A percentile compares a stretch with the other conserved stretches of the same genome.
These are phyloP conservation scores for Fraxinus sp. DNA, from an alignment of 305 asterid genomes.

Conservation along the genomic window DNA sequence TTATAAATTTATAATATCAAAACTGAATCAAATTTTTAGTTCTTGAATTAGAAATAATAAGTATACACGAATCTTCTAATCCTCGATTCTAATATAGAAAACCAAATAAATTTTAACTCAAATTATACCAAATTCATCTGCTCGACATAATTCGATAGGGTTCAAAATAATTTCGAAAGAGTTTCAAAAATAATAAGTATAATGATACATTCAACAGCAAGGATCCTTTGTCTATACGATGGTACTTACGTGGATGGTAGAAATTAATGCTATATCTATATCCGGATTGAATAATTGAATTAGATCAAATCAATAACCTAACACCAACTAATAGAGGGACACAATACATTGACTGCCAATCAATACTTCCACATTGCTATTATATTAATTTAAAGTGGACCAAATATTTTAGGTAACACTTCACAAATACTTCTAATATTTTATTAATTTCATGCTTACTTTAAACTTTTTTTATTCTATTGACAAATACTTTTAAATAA, in stretches of 20 bases:
- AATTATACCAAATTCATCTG: background rate
- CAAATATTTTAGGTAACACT: background rate
- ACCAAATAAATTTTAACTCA: too few relatives aligned
- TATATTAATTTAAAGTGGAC: background rate
- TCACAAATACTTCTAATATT: background rate
- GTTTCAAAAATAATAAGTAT: background rate
- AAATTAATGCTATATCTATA: background rate
- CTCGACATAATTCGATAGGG: background rate
- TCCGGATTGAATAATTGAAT: constrained; percentile 16
- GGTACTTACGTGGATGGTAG: background rate
- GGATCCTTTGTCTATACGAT: background rate
- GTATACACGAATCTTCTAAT: background rate
- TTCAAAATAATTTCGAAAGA: background rate
- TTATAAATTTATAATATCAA: background rate
- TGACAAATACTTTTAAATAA: background rate
- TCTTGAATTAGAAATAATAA: too few relatives aligned
- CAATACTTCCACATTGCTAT: background rate
- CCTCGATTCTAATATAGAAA: too few relatives aligned
- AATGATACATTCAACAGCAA: background rate
- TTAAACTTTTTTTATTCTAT: background rate
- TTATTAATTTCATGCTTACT: background rate
- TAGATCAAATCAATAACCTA: constrained; percentile 31
- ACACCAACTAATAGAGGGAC: constrained; percentile 30
- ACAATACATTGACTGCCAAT: background rate
- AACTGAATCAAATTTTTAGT: background rate